These are phyloP conservation scores for Medicago lupulina DNA, from an alignment of 306 rosid species.

Conservation along the genomic window DNA sequence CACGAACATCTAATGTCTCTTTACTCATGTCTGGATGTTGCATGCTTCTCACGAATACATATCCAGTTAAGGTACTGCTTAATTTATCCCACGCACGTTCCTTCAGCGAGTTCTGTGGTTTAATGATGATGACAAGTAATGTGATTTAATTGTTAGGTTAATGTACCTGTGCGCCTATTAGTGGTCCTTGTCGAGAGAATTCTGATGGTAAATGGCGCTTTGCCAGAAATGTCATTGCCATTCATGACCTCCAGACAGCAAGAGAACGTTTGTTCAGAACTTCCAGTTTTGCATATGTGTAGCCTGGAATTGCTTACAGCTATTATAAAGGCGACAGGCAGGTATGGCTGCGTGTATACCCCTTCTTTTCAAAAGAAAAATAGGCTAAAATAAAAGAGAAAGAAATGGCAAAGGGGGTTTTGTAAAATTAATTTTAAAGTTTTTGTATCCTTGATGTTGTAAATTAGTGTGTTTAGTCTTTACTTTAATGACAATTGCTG, in stretches of 20 bases:
- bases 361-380: constrained; percentile 21
- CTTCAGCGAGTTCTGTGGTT: constrained; percentile 12
- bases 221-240: constrained; percentile 63
- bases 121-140: constrained; percentile 28
- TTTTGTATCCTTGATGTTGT: constrained; percentile 22
- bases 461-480: neutral
- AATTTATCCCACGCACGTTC: constrained; percentile 27
- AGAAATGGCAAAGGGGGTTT: neutral
- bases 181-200: constrained; percentile 75
- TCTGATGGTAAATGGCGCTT: constrained; percentile 75
- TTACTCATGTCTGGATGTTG: constrained; percentile 74
- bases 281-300: constrained; percentile 75
- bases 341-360: constrained; percentile 53
- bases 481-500: constrained; percentile 15
- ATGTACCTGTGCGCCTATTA: constrained; percentile 67
- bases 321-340: constrained; percentile 66
- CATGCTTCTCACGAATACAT: constrained; percentile 71
- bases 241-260: constrained; percentile 80
- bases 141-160: constrained; percentile 57
- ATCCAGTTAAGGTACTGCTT: constrained; percentile 74
- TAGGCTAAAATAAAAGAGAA: neutral
- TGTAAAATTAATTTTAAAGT: constrained; percentile 20
- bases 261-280: constrained; percentile 81
- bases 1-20: constrained; percentile 55
- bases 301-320: constrained; percentile 77